Evolutionary conservation across 441 rosid species (phyloP).

Genomic region (Pelargonium myrrhifolium): DNA sequence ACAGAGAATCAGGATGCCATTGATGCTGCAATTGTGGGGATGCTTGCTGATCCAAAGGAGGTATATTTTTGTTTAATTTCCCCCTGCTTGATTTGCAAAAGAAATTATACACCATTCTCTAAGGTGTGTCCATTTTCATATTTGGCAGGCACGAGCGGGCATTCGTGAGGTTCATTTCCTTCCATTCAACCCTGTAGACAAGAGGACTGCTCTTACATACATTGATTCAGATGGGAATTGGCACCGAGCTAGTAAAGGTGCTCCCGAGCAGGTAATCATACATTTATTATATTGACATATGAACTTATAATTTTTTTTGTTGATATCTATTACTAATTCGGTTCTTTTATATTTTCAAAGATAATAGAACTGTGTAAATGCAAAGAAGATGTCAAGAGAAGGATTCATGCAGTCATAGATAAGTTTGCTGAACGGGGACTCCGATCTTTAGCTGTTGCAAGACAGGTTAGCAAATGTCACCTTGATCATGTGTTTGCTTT

Average conservation of each 20-base stretch:
- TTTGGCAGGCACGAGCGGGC: conserved; percentile 63
- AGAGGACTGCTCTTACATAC: conserved; percentile 83
- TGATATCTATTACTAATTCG: background rate
- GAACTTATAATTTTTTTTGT: background rate
- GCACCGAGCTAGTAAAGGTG: conserved; percentile 89
- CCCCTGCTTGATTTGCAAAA: no score
- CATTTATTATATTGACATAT: conserved; percentile 4
- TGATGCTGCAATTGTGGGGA: conserved; percentile 94
- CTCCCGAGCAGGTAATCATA: conserved; percentile 70
- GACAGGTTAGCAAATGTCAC: conserved; percentile 45
- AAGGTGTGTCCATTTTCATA: background rate
- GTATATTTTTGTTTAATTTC: no score
- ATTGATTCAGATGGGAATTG: conserved; percentile 63
- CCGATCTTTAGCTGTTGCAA: conserved; percentile 75
- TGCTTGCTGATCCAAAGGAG: conserved; percentile 95
- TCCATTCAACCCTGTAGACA: conserved; percentile 82
- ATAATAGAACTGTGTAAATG: conserved; percentile 57
- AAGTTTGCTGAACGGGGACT: conserved; percentile 82
- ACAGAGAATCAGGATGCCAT: conserved; percentile 95
- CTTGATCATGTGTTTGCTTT: conserved; percentile 1
- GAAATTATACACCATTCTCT: background rate
- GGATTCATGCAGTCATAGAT: conserved; percentile 61
- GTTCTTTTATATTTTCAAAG: conserved; percentile 22
- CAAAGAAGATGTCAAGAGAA: conserved; percentile 61
- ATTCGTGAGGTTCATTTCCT: conserved; percentile 67